Evolutionary conservation across 2,329 filamentous ascomycete species (phyloP).

Genomic region (Exserohilum rostratum): DNA sequence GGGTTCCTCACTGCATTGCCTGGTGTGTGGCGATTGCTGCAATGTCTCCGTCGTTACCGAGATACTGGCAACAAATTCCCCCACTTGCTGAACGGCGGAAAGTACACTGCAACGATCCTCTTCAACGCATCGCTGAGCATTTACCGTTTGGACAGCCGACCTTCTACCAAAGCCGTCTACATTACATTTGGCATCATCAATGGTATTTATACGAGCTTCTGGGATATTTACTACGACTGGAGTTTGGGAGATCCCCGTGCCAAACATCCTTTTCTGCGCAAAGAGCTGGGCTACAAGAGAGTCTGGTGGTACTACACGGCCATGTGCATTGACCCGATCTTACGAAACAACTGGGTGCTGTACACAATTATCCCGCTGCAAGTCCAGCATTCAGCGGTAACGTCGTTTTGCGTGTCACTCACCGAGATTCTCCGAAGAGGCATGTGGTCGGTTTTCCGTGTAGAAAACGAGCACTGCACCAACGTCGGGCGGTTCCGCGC

Average conservation of each 20-base stretch:
- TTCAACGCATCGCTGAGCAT: slow-evolving; percentile 80
- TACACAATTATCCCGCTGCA: slow-evolving; percentile 84
- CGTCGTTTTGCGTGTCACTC: slow-evolving; percentile 79
- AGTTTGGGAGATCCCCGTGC: slow-evolving; percentile 82
- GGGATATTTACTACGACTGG: slow-evolving; percentile 98
- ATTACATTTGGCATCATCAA: slow-evolving; percentile 83
- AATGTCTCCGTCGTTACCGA: slow-evolving; percentile 86
- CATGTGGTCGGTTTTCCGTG: slow-evolving; percentile 90
- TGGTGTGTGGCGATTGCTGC: slow-evolving; percentile 86
- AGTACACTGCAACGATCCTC: slow-evolving; percentile 84
- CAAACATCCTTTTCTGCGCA: slow-evolving; percentile 65
- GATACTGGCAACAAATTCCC: slow-evolving; percentile 90
- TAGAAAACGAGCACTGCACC: slow-evolving; percentile 96
- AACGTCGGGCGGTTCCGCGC: slow-evolving; percentile 84
- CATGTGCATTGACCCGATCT: slow-evolving; percentile 80
- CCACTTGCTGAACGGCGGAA: slow-evolving; percentile 89
- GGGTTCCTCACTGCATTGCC: slow-evolving; percentile 87
- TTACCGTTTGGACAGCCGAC: slow-evolving; percentile 74
- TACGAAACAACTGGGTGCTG: slow-evolving; percentile 94
- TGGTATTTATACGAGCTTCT: slow-evolving; percentile 80
- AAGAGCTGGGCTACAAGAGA: slow-evolving; percentile 78
- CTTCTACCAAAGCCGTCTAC: slow-evolving; percentile 71
- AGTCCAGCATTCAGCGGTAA: slow-evolving; percentile 79
- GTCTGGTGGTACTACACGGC: slow-evolving; percentile 85
- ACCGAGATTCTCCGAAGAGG: slow-evolving; percentile 83